Base-by-base conservation (phyloP, 148 eudicot genomes). In the Mesembryanthemum crystallinum region DNA sequence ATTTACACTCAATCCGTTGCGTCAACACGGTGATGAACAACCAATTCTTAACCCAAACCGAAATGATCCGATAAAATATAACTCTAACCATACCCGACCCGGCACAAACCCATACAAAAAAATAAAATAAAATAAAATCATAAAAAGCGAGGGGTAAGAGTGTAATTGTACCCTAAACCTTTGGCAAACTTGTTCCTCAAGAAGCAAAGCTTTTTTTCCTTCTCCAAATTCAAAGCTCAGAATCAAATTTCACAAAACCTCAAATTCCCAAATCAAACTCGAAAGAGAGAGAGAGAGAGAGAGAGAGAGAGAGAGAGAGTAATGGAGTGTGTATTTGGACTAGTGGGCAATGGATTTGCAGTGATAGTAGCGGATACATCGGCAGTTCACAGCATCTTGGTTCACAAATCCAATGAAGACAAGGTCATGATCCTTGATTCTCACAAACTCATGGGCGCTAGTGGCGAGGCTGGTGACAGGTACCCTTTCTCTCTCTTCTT, bases 401-500 rank as follows among this genome's bases (percentile, higher is more conserved):
- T 92, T 21, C 98, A 90, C 83, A 92, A 92, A 79, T 82, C 95
- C 33, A 82, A 92, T 42, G 97, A 92, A 76, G 95, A 90, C 86
- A 92, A 92, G 75, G 74, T 92, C 76, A 90, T 90, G 97, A 47
- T 86, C 59, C 93, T 92, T 45, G 97, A 92, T 79, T 90, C 97
- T 64, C 97, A 92, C 85, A 92, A 92, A 68, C 93, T 92, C 65
- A 81, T 92, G 88, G 97, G 97, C 23, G 97, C 95, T 30, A 87
- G 90, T 49, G 97, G 97, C 13, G 97, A 92, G 57, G 79, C 91
- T n/a, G 95, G 97, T 8, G 97, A 92, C 79, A 82, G 97, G 97
- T 92, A 27, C 28, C 54, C 49, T 66, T 33, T 39, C 47, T 71
- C 42, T 51, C 28, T 33, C 21, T 37, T 63, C 11, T 28, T 49